phyloP scores from a whole-genome alignment of 1,139 yeast species.

The Protomyces pachydermus region DNA sequence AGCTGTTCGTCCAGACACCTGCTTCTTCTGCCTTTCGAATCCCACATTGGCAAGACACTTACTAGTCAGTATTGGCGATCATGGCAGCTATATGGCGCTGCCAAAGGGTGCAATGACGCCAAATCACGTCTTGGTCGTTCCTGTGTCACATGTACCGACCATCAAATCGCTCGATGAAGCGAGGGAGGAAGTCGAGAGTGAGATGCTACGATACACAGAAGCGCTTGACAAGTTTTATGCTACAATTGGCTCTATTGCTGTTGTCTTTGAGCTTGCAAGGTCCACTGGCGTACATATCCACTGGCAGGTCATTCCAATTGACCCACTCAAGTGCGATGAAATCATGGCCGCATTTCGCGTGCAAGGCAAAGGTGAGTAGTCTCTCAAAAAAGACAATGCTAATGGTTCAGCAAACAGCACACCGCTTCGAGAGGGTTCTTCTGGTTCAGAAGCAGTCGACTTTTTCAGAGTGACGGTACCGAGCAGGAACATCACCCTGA shows the following conservation, averaged over 20 bases:
- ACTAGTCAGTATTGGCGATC: slow-evolving; percentile 65
- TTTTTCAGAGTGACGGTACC: slow-evolving; percentile 32
- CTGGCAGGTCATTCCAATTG: slow-evolving; percentile 40
- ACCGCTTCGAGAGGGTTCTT: slow-evolving; percentile 5
- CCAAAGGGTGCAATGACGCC: slow-evolving; percentile 83
- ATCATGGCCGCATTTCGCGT: slow-evolving; percentile 32
- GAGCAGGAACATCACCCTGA: slow-evolving; percentile 23
- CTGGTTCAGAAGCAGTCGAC: slow-evolving; percentile 19
- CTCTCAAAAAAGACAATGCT: neutral
- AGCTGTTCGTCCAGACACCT: slow-evolving; percentile 40
- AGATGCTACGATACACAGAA: slow-evolving; percentile 37
- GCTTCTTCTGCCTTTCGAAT: slow-evolving; percentile 82
- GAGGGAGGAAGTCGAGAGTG: slow-evolving; percentile 39
- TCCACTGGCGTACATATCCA: slow-evolving; percentile 40
- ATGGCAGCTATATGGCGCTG: slow-evolving; percentile 60
- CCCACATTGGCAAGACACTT: slow-evolving; percentile 74
- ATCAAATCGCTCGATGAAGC: slow-evolving; percentile 35
- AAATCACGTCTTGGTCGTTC: slow-evolving; percentile 71
- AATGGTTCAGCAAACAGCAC: neutral
- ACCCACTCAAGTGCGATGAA: slow-evolving; percentile 30
- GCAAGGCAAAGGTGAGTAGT: slow-evolving; percentile 31
- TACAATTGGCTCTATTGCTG: slow-evolving; percentile 33
- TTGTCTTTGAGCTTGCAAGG: slow-evolving; percentile 39
- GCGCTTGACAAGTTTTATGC: slow-evolving; percentile 33
- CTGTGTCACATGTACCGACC: slow-evolving; percentile 67